These are phyloP conservation scores for Colletotrichum ledebouriae DNA, from an alignment of 2,329 filamentous ascomycete genomes.

Conservation along the genomic window DNA sequence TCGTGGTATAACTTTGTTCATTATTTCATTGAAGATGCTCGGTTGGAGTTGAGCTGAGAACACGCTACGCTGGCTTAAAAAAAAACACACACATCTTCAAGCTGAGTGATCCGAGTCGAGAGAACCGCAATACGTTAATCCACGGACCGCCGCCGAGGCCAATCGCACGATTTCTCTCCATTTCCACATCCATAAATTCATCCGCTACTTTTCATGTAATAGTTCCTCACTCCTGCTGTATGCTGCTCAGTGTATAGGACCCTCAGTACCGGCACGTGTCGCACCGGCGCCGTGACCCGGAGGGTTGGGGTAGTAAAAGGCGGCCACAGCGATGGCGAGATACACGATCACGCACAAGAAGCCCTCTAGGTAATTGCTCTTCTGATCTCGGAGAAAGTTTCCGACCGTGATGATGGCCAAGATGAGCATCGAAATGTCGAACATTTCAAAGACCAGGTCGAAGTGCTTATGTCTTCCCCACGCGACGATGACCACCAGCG, in stretches of 20 bases:
- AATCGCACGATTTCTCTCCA: no score
- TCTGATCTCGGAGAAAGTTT: conserved; percentile 87
- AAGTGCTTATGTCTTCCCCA: conserved; percentile 82
- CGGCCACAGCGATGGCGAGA: conserved; percentile 70
- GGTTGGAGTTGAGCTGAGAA: background rate
- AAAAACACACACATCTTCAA: no score
- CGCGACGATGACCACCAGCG: conserved; percentile 84
- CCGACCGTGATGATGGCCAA: conserved; percentile 89
- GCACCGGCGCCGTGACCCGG: conserved; percentile 27
- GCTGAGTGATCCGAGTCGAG: no score
- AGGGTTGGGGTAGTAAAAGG: conserved; percentile 68
- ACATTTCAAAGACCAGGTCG: conserved; percentile 87
- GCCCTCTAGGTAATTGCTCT: conserved; percentile 92
- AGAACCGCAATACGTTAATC: no score
- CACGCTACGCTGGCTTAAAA: background rate
- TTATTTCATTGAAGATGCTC: background rate
- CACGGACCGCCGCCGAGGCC: no score
- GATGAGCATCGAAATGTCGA: conserved; percentile 86
- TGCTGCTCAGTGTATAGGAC: background rate
- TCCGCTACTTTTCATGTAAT: no score
- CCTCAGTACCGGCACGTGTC: conserved; percentile 16
- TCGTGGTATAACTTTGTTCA: background rate
- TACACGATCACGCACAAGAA: conserved; percentile 80
- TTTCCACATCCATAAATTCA: no score
- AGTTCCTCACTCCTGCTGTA: no score